These are phyloP conservation scores for Priceomyces haplophilus DNA, from an alignment of 805 yeast genomes.

Conservation along the genomic window DNA sequence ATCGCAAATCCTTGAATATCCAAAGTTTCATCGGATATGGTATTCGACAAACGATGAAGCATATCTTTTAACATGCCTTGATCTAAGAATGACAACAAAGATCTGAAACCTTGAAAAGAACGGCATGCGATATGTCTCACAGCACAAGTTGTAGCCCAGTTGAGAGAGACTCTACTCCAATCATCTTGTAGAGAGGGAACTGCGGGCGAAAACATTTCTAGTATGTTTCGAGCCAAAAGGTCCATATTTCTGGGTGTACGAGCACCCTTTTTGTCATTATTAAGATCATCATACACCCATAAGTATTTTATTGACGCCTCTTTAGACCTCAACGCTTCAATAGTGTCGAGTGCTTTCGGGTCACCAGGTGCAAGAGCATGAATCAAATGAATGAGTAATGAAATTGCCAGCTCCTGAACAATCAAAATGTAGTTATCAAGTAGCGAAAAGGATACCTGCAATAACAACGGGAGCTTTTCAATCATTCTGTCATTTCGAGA, in stretches of 20 bases:
- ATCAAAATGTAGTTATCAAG: slow-evolving; percentile 83
- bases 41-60: slow-evolving; percentile 88
- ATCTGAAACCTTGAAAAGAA: slow-evolving; percentile 89
- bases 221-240: slow-evolving; percentile 56
- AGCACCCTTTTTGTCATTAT: slow-evolving; percentile 69
- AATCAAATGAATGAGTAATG: slow-evolving; percentile 67
- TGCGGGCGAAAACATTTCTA: slow-evolving; percentile 51
- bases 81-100: slow-evolving; percentile 76
- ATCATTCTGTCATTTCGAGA: slow-evolving; percentile 61
- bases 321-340: slow-evolving; percentile 53
- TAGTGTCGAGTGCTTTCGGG: slow-evolving; percentile 54
- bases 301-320: slow-evolving; percentile 41
- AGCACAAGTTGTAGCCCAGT: slow-evolving; percentile 97
- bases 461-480: slow-evolving; percentile 61
- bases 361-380: slow-evolving; percentile 58
- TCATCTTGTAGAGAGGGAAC: slow-evolving; percentile 61
- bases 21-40: slow-evolving; percentile 81
- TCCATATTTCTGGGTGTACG: slow-evolving; percentile 88
- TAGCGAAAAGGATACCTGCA: slow-evolving; percentile 77
- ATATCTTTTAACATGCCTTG: slow-evolving; percentile 88
- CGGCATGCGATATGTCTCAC: slow-evolving; percentile 96
- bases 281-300: slow-evolving; percentile 88
- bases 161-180: slow-evolving; percentile 81
- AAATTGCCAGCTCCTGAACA: slow-evolving; percentile 82
- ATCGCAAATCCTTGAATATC: slow-evolving; percentile 96